phyloP scores from a whole-genome alignment of 192 early-diverging fungal genomes.

The Coemansia furcata region DNA sequence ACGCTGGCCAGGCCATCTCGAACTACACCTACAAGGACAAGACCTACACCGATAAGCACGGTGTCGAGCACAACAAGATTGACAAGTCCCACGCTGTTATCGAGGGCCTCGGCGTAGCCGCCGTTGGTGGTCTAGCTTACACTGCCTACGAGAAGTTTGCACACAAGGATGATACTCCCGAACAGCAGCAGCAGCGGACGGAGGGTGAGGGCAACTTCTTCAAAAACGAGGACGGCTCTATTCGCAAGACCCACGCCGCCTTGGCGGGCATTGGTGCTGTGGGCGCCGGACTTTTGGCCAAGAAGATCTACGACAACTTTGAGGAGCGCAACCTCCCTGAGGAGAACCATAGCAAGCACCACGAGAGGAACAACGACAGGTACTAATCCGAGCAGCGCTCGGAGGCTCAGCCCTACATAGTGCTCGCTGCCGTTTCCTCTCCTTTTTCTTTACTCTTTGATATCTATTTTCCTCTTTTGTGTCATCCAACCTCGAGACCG shows the following conservation, averaged over 20 bases:
- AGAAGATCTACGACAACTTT: constrained; percentile 28
- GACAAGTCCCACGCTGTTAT: constrained; percentile 11
- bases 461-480: background rate
- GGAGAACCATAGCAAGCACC: constrained; percentile 10
- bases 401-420: too few species aligned
- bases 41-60: constrained; percentile 4
- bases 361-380: background rate
- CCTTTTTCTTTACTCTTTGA: background rate
- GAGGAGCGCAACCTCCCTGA: constrained; percentile 14
- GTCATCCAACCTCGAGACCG: background rate
- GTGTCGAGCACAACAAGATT: background rate
- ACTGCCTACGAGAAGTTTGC: constrained; percentile 4
- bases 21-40: constrained; percentile 6
- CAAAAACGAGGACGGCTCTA: constrained; percentile 21
- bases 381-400: background rate
- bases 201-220: constrained; percentile 13
- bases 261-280: constrained; percentile 16
- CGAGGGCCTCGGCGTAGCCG: background rate
- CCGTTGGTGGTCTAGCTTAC: background rate
- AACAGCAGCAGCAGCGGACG: constrained; percentile 1
- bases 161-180: background rate
- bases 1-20: background rate
- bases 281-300: constrained; percentile 14
- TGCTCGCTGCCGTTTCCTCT: background rate
- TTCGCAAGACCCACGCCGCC: constrained; percentile 27